Evolutionary conservation across 768 basidiomycete genomes (phyloP).

Genomic region (Termitomyces heimii): DNA sequence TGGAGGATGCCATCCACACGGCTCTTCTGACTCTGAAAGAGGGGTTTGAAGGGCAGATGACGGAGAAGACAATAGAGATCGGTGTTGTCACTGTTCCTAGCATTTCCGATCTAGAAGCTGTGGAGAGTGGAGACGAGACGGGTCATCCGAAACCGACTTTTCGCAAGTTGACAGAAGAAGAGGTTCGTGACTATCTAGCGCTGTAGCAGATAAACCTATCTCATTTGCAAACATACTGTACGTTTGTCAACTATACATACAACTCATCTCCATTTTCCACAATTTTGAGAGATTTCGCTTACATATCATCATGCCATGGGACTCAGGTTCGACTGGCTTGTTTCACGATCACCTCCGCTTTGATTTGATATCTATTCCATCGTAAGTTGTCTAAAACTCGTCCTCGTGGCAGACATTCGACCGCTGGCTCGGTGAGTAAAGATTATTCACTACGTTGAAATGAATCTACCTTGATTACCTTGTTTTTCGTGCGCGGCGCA

Average conservation of each 20-base stretch:
- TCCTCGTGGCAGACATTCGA: background rate
- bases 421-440: background rate
- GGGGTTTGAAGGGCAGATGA: constrained; percentile 99
- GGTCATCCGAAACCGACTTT: constrained; percentile 82
- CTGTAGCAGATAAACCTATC: constrained; percentile 37
- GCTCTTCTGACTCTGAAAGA: constrained; percentile 97
- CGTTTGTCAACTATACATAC: constrained; percentile 10
- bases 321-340: background rate
- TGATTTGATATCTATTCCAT: background rate
- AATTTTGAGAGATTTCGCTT: background rate
- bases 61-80: constrained; percentile 99
- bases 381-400: background rate
- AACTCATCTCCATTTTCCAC: background rate
- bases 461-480: background rate
- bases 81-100: constrained; percentile 92
- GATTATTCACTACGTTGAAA: background rate
- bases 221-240: constrained; percentile 16
- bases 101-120: constrained; percentile 58
- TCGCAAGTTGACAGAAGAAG: constrained; percentile 92
- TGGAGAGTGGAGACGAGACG: constrained; percentile 61
- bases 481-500: background rate
- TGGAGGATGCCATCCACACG: constrained; percentile 98
- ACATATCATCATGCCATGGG: background rate
- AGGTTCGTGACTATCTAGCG: constrained; percentile 93
- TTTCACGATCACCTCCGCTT: background rate